Evolutionary conservation across 177 flowering plant genomes (phyloP), one percentile per base, ranked within the genome.

Genomic region (Tripterygium wilfordii): DNA sequence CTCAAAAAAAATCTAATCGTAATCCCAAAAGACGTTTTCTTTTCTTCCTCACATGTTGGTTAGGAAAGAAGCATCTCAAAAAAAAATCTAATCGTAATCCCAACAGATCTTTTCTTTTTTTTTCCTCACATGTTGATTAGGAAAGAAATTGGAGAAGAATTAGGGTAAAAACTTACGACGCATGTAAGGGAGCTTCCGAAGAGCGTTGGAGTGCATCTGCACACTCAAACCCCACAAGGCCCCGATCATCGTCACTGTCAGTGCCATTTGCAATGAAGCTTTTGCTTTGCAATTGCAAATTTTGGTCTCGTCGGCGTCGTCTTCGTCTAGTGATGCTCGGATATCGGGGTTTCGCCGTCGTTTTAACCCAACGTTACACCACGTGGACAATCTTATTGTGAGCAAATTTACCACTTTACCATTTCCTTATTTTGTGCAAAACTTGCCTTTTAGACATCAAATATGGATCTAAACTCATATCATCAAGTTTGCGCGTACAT

Each of bases 141-240:
- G 18, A n/a, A 15, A 3, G 19, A 36, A 36, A n/a, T n/a, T n/a
- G n/a, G n/a, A n/a, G n/a, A n/a, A n/a, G n/a, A n/a, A n/a, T 20
- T 19, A 42, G 45, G 45, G 45, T 42, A 23, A 12, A 10, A 22
- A 14, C 71, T 44, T 61, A 84, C 96, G 96, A 54, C 96, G 74
- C 96, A 87, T 90, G 73, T 71, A 70, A 14, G 96, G 96, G 24
- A 90, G 96, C 53, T 90, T 90, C 33, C 97, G 90, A 51, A 90
- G 96, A 56, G 86, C 88, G 29, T 90, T 90, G 26, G 96, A 90
- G 63, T 90, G 80, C 83, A 90, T 65, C 87, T 90, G 97, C 45
- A 88, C 84, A 17, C 86, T 80, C 42, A 90, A 42, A 12, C 97
- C 97, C 62, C 87, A 62, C 2, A 87, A 61, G 6, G 85, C 96